Evolutionary conservation across 2,329 filamentous ascomycete genomes (phyloP).

Genomic region (Amesomyces nigricolor): DNA sequence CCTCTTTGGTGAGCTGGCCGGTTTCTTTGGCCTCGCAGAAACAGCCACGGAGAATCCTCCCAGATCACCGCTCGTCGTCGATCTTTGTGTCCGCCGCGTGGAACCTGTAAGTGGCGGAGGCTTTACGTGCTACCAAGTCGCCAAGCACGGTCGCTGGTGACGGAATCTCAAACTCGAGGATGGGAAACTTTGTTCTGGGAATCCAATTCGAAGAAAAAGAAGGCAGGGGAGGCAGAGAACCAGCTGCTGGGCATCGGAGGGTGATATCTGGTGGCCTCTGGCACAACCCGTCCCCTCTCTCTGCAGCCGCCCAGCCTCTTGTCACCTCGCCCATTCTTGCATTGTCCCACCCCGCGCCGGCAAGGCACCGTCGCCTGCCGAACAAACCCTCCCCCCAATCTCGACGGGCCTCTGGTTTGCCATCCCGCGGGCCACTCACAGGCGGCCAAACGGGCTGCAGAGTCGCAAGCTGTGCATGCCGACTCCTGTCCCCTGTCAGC

Average conservation of each 20-base stretch:
- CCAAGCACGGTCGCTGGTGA: neutral
- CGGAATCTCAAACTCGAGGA: neutral
- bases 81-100: constrained; percentile 17
- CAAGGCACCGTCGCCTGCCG: constrained; percentile 13
- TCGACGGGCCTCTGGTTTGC: constrained; percentile 20
- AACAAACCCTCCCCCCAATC: constrained; percentile 17
- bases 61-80: constrained; percentile 16
- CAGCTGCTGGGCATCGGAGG: constrained; percentile 17
- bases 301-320: constrained; percentile 26
- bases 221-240: constrained; percentile 9
- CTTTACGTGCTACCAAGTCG: constrained; percentile 5
- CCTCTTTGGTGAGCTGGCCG: neutral
- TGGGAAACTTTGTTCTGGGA: constrained; percentile 1
- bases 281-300: constrained; percentile 17
- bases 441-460: constrained; percentile 14
- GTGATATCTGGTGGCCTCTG: constrained; percentile 23
- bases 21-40: neutral
- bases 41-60: constrained; percentile 12
- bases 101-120: neutral
- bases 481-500: constrained; percentile 23
- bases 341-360: constrained; percentile 13
- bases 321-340: constrained; percentile 20
- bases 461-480: constrained; percentile 21
- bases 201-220: constrained; percentile 1
- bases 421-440: constrained; percentile 19